Conservation (phyloP, 768 basidiomycete genomes). For the Kondoa subrosea region DNA sequence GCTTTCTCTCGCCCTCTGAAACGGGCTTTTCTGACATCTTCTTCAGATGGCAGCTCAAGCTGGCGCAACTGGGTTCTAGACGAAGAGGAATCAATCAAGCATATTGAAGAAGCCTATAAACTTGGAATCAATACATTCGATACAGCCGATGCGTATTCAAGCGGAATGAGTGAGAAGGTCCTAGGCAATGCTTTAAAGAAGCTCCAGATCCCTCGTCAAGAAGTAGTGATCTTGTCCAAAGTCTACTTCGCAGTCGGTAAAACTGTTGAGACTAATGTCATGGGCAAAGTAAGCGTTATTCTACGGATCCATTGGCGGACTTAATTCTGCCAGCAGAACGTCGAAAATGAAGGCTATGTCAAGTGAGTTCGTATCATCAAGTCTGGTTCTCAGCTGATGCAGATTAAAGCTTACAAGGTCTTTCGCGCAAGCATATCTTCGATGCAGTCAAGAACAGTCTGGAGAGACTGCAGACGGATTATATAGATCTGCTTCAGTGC, state of each 20-base stretch:
- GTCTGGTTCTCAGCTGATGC: slow-evolving; percentile 37
- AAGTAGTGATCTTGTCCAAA: slow-evolving; percentile 65
- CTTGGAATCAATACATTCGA: slow-evolving; percentile 49
- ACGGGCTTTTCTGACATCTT: slow-evolving; percentile 20
- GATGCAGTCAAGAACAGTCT: slow-evolving; percentile 42
- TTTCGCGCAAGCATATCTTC: slow-evolving; percentile 48
- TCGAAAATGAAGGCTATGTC: slow-evolving; percentile 8
- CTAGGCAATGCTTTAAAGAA: slow-evolving; percentile 57
- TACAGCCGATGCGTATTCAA: slow-evolving; percentile 43
- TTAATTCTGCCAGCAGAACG: slow-evolving; percentile 7
- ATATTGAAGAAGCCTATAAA: slow-evolving; percentile 45
- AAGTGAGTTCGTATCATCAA: slow-evolving; percentile 10
- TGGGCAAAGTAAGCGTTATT: no score
- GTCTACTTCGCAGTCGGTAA: slow-evolving; percentile 28
- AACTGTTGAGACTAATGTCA: not conserved
- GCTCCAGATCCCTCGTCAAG: slow-evolving; percentile 50
- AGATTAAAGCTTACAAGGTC: slow-evolving; percentile 35
- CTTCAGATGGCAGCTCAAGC: not conserved
- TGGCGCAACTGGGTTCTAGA: slow-evolving; percentile 15
- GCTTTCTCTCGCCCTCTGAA: not conserved
- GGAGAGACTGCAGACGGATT: slow-evolving; percentile 54
- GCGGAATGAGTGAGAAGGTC: slow-evolving; percentile 49
- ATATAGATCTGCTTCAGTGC: slow-evolving; percentile 46
- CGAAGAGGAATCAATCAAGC: slow-evolving; percentile 41
- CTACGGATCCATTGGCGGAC: no score